Evolutionary conservation across 2,329 filamentous ascomycete genomes (phyloP), one percentile per base, ranked within the genome.

Genomic region (Aspergillus sclerotialis): DNA sequence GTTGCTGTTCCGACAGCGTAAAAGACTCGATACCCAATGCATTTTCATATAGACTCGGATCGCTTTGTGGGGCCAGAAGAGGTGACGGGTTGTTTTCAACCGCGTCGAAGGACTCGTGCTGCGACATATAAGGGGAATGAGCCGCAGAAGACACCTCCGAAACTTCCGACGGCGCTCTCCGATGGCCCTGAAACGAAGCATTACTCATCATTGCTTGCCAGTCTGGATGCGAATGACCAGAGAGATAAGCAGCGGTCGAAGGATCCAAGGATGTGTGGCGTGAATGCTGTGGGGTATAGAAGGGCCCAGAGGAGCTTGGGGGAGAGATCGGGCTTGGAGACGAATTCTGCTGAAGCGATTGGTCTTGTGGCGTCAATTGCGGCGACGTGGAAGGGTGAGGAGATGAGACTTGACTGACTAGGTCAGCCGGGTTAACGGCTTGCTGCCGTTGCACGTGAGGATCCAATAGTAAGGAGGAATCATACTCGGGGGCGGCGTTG

Each of bases 141-240:
- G 84, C 80, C 11, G 81, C 84, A 12, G 87, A 94, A 2, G 77
- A 94, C 5, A 94, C 81, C 47, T 95, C 90, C 3, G 88, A 94
- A 52, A 82, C 87, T 49, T 95, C 90, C n/a, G 89, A 95, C 1
- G 86, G 84, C 24, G 78, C 80, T 52, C 89, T 78, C 48, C 88
- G 76, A 56, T 95, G 90, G n/a, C 76, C 72, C 46, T 85, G 82
- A 53, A 94, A 95, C 39, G 70, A 65, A 24, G 67, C 63, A 47
- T 73, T 73, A 53, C 67, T 69, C 41, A 70, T 59, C 53, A 72
- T 64, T 21, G 68, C 67, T 37, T 64, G 60, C 78, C 78, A 82
- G 42, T 82, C 78, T 29, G 65, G 64, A 31, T 67, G 64, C 29
- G 65, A 58, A 34, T 67, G 64, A 11, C 62, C 63, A 42, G 72